phyloP scores from a whole-genome alignment of 371 early-diverging fungal genomes.

The Cokeromyces recurvatus region DNA sequence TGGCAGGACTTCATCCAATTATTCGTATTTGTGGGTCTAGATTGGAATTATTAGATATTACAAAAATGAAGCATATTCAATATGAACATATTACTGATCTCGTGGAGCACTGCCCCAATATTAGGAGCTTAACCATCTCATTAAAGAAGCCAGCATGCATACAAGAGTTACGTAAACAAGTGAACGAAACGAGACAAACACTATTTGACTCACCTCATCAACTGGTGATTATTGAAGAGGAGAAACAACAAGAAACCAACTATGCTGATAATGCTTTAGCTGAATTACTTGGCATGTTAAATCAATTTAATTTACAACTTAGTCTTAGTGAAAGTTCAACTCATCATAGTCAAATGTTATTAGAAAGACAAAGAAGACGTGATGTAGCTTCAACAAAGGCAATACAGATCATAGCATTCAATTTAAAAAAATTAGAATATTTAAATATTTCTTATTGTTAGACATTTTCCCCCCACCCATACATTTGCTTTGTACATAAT shows the following conservation, averaged over 20 bases:
- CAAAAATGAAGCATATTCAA: constrained; percentile 17
- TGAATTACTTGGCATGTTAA: constrained; percentile 18
- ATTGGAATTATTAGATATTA: constrained; percentile 22
- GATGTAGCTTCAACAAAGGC: constrained; percentile 23
- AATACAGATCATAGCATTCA: no score
- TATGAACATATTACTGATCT: constrained; percentile 16
- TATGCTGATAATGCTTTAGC: constrained; percentile 8
- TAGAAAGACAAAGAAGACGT: constrained; percentile 2
- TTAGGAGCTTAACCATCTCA: no score
- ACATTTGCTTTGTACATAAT: no score
- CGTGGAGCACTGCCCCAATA: constrained; percentile 18
- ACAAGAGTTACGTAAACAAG: constrained; percentile 6
- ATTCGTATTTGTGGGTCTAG: constrained; percentile 18
- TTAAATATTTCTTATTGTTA: no score
- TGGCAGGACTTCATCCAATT: constrained; percentile 12
- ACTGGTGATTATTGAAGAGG: neutral
- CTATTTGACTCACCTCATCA: constrained; percentile 1
- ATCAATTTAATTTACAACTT: constrained; percentile 12
- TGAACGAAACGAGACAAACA: neutral
- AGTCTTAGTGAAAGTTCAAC: constrained; percentile 11
- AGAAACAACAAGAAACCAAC: neutral
- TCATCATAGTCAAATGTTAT: constrained; percentile 5
- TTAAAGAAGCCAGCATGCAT: constrained; percentile 14
- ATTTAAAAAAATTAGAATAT: no score
- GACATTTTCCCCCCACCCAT: no score